phyloP scores from a whole-genome alignment of 1,284 basidiomycete genomes.

The Porogramme epimiltina region DNA sequence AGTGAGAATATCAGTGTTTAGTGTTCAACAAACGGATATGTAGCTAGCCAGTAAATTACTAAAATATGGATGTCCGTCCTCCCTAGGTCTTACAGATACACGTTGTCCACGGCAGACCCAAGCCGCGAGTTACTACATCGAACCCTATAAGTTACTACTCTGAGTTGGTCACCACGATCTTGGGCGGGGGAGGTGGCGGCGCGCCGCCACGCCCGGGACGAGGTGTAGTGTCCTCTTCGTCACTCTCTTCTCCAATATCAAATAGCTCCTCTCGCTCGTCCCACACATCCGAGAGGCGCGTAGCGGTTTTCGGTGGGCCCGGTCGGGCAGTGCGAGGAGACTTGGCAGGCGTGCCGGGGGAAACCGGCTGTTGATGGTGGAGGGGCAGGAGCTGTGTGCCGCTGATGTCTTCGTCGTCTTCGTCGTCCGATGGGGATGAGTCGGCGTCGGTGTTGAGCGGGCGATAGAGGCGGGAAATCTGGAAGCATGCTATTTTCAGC shows the following conservation, averaged over 20 bases:
- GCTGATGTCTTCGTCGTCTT: conserved; percentile 43
- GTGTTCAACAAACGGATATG: too few relatives aligned
- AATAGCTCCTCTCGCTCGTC: conserved; percentile 79
- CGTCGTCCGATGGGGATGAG: conserved; percentile 50
- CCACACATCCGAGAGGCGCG: conserved; percentile 66
- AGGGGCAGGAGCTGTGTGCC: conserved; percentile 63
- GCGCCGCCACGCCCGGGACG: conserved; percentile 8
- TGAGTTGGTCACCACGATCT: conserved; percentile 27
- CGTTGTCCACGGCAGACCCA: conserved; percentile 1
- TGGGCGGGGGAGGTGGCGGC: conserved; percentile 21
- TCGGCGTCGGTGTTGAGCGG: conserved; percentile 58
- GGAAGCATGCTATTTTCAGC: neutral
- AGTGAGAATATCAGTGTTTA: too few relatives aligned
- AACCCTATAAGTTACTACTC: conserved; percentile 1
- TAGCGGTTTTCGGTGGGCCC: conserved; percentile 18
- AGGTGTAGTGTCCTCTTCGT: conserved; percentile 39
- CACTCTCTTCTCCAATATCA: conserved; percentile 64
- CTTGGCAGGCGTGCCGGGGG: conserved; percentile 20
- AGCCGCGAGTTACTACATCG: neutral
- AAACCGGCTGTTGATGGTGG: conserved; percentile 31
- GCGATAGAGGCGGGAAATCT: conserved; percentile 77
- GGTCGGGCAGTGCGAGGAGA: conserved; percentile 9
- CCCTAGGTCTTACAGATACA: neutral
- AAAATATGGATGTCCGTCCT: too few relatives aligned
- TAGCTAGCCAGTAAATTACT: too few relatives aligned